phyloP scores from a whole-genome alignment of 441 rosid species.

The Pelargonium fulgidum region DNA sequence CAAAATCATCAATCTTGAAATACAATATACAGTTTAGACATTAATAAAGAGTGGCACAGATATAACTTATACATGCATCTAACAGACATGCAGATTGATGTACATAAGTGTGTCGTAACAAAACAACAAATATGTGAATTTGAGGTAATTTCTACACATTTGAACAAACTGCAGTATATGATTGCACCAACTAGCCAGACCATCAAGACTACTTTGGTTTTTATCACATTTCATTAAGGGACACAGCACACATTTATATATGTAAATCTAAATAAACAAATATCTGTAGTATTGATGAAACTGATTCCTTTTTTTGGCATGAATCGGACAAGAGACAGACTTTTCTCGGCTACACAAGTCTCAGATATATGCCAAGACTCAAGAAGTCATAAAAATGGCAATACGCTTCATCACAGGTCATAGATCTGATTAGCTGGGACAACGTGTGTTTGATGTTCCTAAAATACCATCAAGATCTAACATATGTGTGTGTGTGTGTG shows the following conservation, averaged over 20 bases:
- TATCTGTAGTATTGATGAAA: background rate
- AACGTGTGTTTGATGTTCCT: background rate
- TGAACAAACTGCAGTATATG: background rate
- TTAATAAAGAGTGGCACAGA: background rate
- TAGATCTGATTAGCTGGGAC: background rate
- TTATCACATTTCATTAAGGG: conserved; percentile 1
- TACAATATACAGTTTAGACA: background rate
- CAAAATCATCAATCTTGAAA: background rate
- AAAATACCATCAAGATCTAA: background rate
- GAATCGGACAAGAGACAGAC: background rate
- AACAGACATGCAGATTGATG: background rate
- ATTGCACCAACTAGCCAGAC: background rate
- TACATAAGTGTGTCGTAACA: background rate
- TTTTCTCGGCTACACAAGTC: background rate
- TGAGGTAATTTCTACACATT: conserved; percentile 2
- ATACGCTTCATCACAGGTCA: background rate
- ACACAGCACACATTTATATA: background rate
- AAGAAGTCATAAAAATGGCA: background rate
- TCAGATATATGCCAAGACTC: background rate
- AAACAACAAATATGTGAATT: background rate
- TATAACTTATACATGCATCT: background rate
- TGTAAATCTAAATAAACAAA: background rate
- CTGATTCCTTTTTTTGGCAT: background rate
- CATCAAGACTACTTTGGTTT: background rate
- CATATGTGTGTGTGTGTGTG: background rate